Base-by-base conservation (phyloP, 2,329 filamentous ascomycete genomes). In the Zopfia rhizophila region DNA sequence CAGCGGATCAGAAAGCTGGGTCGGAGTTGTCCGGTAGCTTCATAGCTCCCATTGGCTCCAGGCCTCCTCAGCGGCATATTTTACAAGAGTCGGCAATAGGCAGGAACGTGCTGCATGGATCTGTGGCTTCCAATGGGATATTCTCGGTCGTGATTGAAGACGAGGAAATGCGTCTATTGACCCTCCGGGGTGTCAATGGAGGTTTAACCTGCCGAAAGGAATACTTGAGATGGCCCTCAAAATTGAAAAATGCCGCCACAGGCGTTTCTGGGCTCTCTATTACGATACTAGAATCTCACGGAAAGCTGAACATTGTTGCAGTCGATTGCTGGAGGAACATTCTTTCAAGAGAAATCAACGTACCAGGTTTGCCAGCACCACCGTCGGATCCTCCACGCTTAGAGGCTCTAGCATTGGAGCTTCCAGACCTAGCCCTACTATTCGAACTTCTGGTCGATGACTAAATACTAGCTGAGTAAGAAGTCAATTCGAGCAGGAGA, bases 301-400 rank as follows among this genome's bases (percentile, higher is more conserved):
- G 43, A n/a, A 33, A 41, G n/a, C 39, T 62, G 13, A 41, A 58
- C 8, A 42, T 62, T 17, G 45, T 43, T n/a, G 56, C 55, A 2
- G 48, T 58, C 14, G 56, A 62, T 32, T 51, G 55, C 19, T 42
- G 40, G 5, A 49, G 56, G 3, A 42, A 54, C 40, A 17, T 62
- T 3, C 19, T 53, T 3, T 50, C 18, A 28, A 53, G 51, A 10
- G 40, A 47, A 4, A 38, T 58, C 22, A 56, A 50, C 29, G 51
- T 57, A 11, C 51, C 43, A 23, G 41, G 42, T 3, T 53, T 57
- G 55, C 55, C 43, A 35, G 31, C n/a, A n/a, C n/a, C n/a, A n/a
- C n/a, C n/a, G n/a, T n/a, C n/a, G n/a, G n/a, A n/a, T n/a, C n/a
- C n/a, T n/a, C n/a, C n/a, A n/a, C n/a, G n/a, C n/a, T n/a, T n/a